A percentile compares a stretch with the other conserved stretches of the same genome.
Evolutionary conservation across 2,329 filamentous ascomycete species (phyloP).

Genomic region (Hymenoscyphus occultus): DNA sequence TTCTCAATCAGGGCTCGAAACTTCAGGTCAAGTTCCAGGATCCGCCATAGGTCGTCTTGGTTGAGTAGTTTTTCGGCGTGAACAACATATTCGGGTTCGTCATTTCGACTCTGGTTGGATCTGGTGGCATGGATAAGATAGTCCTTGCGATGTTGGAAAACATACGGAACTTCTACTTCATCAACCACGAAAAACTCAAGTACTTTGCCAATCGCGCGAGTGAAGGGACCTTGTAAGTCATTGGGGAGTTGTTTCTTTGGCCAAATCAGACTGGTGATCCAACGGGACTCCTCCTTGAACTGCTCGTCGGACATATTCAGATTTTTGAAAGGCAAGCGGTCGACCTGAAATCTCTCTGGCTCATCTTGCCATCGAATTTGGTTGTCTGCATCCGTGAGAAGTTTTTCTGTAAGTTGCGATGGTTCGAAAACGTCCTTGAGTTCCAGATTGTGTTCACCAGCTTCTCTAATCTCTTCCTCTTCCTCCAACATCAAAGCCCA

Average conservation of each 20-base stretch:
- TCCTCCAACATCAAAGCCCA: conserved; percentile 91
- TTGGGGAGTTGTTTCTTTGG: conserved; percentile 69
- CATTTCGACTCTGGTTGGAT: conserved; percentile 59
- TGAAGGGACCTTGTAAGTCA: conserved; percentile 78
- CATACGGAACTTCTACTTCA: conserved; percentile 93
- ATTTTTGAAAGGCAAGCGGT: conserved; percentile 83
- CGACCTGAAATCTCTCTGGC: conserved; percentile 90
- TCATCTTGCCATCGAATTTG: conserved; percentile 83
- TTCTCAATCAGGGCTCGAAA: conserved; percentile 92
- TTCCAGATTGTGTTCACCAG: conserved; percentile 80
- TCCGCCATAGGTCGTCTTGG: conserved; percentile 91
- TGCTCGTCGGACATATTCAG: conserved; percentile 78
- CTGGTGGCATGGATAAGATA: conserved; percentile 90
- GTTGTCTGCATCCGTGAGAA: conserved; percentile 95
- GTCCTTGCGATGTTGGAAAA: conserved; percentile 97
- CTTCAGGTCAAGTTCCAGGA: conserved; percentile 91
- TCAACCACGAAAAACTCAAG: conserved; percentile 94
- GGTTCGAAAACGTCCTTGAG: conserved; percentile 98
- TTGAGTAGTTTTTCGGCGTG: conserved; percentile 83
- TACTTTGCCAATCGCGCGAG: conserved; percentile 84
- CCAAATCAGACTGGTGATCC: conserved; percentile 89
- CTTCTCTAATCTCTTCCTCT: conserved; percentile 73
- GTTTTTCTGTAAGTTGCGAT: conserved; percentile 87
- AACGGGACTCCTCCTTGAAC: conserved; percentile 83
- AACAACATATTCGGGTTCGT: conserved; percentile 70